Percentiles rank a stretch among this genome's conserved stretches.
These are phyloP conservation scores for Candida mesenterica DNA, from an alignment of 1,139 yeast genomes.

Conservation along the genomic window DNA sequence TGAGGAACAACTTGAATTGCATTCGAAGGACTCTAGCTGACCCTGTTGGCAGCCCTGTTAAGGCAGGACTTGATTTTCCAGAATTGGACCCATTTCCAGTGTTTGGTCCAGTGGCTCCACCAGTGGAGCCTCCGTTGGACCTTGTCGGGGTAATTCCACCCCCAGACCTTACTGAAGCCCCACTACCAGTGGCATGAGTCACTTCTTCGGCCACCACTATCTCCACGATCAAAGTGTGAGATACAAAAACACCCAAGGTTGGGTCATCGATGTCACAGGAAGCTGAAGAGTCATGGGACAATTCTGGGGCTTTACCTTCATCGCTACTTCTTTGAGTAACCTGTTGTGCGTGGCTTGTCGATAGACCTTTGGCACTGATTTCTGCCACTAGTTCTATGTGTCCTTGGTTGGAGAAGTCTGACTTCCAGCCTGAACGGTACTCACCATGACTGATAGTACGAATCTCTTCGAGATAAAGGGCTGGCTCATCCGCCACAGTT, in stretches of 20 bases:
- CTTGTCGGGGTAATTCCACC: not conserved
- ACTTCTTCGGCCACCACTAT: constrained; percentile 92
- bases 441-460: constrained; percentile 77
- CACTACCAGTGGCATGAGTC: constrained; percentile 29
- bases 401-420: constrained; percentile 78
- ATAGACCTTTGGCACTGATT: constrained; percentile 53
- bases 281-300: constrained; percentile 53
- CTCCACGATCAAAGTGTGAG: constrained; percentile 77
- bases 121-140: constrained; percentile 6
- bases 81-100: constrained; percentile 5
- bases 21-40: constrained; percentile 91
- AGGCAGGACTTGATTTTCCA: constrained; percentile 12
- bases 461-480: constrained; percentile 64
- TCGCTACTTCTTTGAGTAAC: constrained; percentile 27
- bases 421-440: constrained; percentile 88
- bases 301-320: constrained; percentile 27
- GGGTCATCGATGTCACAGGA: constrained; percentile 85
- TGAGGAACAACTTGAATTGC: constrained; percentile 80
- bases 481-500: constrained; percentile 5
- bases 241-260: constrained; percentile 69
- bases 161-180: not conserved
- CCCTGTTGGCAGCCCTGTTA: constrained; percentile 82
- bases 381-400: constrained; percentile 74
- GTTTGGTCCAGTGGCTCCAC: constrained; percentile 6
- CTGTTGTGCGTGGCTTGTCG: constrained; percentile 53